phyloP scores from a whole-genome alignment of 257 asterid genomes.

The Knoxia roxburghii region DNA sequence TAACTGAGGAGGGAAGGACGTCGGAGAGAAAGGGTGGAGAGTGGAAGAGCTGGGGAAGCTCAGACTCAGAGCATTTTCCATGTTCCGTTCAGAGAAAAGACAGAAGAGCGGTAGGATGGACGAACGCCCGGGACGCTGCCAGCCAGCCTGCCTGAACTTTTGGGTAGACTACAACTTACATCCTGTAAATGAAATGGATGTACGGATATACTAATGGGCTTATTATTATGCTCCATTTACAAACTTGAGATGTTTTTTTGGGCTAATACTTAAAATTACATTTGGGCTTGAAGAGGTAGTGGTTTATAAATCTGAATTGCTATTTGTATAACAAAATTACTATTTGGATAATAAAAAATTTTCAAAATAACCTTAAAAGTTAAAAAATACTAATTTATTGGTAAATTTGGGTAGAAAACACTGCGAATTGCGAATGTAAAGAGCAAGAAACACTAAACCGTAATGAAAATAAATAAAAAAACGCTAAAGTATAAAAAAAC shows the following conservation, averaged over 20 bases:
- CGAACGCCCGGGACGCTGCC: neutral
- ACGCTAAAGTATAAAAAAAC: no score
- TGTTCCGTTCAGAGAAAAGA: conserved; percentile 15
- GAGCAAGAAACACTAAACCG: no score
- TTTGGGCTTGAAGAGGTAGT: neutral
- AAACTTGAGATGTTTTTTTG: neutral
- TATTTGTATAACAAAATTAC: no score
- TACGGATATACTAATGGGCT: neutral
- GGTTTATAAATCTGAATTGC: no score
- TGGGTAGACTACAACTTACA: neutral
- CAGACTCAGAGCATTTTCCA: conserved; percentile 56
- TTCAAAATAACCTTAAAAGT: no score
- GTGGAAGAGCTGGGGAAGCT: conserved; percentile 48
- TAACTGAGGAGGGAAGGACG: conserved; percentile 38
- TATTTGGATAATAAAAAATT: no score
- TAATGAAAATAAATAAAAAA: no score
- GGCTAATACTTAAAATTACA: neutral
- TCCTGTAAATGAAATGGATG: no score
- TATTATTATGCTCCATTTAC: neutral
- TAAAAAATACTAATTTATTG: no score
- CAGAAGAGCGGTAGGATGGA: neutral
- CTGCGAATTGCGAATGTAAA: no score
- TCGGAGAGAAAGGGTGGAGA: conserved; percentile 41
- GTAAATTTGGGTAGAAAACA: no score
- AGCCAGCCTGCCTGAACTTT: neutral